phyloP scores from a whole-genome alignment of 2,329 filamentous ascomycete species.

The Scytalidium sp. region DNA sequence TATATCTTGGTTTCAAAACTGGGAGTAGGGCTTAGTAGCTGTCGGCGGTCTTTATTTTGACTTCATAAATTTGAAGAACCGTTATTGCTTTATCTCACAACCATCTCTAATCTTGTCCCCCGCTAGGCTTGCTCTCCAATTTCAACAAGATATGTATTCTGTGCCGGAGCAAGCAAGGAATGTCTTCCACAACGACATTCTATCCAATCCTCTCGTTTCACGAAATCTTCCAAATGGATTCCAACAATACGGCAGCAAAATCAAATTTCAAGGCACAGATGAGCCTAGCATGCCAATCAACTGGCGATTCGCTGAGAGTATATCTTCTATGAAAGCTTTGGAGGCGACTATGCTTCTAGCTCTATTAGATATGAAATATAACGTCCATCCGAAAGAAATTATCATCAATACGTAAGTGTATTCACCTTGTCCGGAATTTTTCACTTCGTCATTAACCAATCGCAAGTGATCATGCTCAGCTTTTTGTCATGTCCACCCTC shows the following conservation, averaged over 20 bases:
- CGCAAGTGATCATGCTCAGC: constrained; percentile 29
- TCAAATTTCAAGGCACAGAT: constrained; percentile 40
- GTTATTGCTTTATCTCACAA: no score
- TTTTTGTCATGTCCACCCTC: constrained; percentile 24
- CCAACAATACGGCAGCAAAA: constrained; percentile 28
- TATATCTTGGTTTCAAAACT: no score
- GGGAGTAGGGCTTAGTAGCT: no score
- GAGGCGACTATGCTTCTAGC: constrained; percentile 44
- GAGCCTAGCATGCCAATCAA: constrained; percentile 49
- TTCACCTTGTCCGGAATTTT: constrained; percentile 32
- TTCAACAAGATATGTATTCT: constrained; percentile 20
- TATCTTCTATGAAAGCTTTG: constrained; percentile 44
- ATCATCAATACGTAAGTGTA: constrained; percentile 42
- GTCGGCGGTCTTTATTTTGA: no score
- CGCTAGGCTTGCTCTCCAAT: no score
- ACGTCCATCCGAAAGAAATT: constrained; percentile 33
- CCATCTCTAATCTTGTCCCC: no score
- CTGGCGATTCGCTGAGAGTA: constrained; percentile 54
- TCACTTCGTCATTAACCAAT: constrained; percentile 38
- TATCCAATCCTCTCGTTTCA: constrained; percentile 41
- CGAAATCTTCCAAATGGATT: constrained; percentile 36
- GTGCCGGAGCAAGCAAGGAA: constrained; percentile 24
- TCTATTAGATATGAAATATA: constrained; percentile 44
- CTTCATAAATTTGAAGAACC: no score
- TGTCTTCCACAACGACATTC: constrained; percentile 35